Conservation (phyloP, 1,284 basidiomycete genomes). For the Takashimella tepidaria region DNA sequence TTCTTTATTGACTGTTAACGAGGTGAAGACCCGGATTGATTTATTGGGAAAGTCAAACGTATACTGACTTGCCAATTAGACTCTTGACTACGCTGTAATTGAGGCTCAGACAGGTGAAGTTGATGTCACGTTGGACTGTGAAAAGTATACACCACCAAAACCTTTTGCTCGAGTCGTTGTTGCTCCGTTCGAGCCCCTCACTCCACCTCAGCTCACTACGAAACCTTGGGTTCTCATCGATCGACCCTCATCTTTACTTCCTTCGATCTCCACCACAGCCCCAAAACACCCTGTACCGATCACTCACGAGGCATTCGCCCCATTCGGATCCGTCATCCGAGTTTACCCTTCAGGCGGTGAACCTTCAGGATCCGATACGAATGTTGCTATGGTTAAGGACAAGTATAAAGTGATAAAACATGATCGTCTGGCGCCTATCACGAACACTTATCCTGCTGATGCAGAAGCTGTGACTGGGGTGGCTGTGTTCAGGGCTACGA, state of each 20-base stretch:
- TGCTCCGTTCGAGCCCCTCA: neutral
- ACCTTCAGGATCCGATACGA: neutral
- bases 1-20: constrained; percentile 72
- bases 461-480: constrained; percentile 55
- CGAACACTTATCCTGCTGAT: constrained; percentile 59
- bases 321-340: constrained; percentile 53
- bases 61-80: constrained; percentile 50
- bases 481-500: constrained; percentile 66
- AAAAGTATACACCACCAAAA: constrained; percentile 47
- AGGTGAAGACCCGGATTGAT: no score
- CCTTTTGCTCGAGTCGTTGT: neutral
- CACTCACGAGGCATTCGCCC: constrained; percentile 64
- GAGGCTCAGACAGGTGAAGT: constrained; percentile 74
- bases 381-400: neutral
- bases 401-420: constrained; percentile 55
- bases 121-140: constrained; percentile 66
- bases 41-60: no score
- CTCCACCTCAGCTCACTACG: neutral
- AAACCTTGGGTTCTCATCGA: neutral
- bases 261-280: neutral
- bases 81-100: constrained; percentile 72
- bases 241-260: constrained; percentile 5
- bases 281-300: constrained; percentile 30
- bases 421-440: constrained; percentile 68
- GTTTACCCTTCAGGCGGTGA: neutral